Evolutionary conservation across 2,329 filamentous ascomycete genomes (phyloP).

Genomic region (Zymoseptoria passerinii): DNA sequence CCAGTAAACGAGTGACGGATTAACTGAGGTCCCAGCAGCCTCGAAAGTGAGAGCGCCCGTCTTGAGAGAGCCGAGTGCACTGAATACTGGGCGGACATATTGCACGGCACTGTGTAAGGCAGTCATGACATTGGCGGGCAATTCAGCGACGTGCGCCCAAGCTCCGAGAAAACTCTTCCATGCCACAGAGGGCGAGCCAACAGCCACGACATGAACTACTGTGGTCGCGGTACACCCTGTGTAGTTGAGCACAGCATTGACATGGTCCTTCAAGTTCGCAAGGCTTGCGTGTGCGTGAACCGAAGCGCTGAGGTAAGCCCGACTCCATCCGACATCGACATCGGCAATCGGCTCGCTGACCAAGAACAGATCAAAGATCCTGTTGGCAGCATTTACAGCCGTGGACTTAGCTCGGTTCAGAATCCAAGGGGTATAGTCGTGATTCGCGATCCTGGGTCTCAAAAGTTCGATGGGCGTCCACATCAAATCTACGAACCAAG

Average conservation of each 20-base stretch:
- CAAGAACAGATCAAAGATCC: constrained; percentile 18
- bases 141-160: constrained; percentile 5
- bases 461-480: constrained; percentile 3
- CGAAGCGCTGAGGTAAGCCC: constrained; percentile 20
- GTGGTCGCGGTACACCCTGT: constrained; percentile 17
- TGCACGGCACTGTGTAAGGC: constrained; percentile 9
- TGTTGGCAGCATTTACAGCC: constrained; percentile 14
- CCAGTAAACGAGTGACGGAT: constrained; percentile 36
- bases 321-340: constrained; percentile 17
- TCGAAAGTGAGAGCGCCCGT: constrained; percentile 19
- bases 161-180: constrained; percentile 8
- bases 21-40: constrained; percentile 20
- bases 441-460: not conserved
- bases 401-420: constrained; percentile 13
- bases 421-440: constrained; percentile 1
- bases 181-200: constrained; percentile 14
- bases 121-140: constrained; percentile 10
- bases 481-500: constrained; percentile 6
- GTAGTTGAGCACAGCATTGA: constrained; percentile 17
- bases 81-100: constrained; percentile 14
- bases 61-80: constrained; percentile 14
- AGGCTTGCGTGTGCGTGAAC: constrained; percentile 25
- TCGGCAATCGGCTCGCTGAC: constrained; percentile 5
- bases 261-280: constrained; percentile 17
- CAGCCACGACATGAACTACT: constrained; percentile 20